A percentile compares a stretch with the other conserved stretches of the same genome.
These are phyloP conservation scores for Chenopodium formosanum DNA, from an alignment of 148 eudicot genomes.

Conservation along the genomic window DNA sequence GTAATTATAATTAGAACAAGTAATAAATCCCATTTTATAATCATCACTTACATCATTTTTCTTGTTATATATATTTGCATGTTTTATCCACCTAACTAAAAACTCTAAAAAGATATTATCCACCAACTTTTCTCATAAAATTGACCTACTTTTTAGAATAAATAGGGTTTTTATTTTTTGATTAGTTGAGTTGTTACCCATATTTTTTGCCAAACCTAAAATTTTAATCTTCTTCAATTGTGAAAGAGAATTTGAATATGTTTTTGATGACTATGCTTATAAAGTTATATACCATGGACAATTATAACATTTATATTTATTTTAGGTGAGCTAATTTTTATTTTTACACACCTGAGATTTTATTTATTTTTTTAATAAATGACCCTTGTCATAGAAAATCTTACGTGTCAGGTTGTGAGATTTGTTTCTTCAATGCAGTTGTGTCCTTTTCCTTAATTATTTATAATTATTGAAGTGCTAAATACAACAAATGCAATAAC, in stretches of 20 bases:
- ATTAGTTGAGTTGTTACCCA: conserved; percentile 26
- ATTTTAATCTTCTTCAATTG: not conserved
- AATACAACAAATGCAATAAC: not conserved
- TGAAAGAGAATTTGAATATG: conserved; percentile 1
- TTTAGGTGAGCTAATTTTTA: conserved; percentile 43
- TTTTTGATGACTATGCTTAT: conserved; percentile 27
- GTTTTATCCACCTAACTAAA: conserved; percentile 15
- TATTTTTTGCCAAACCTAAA: not conserved
- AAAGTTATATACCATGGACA: not conserved
- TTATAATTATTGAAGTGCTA: not conserved
- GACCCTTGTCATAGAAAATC: conserved; percentile 1
- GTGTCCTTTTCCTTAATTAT: conserved; percentile 1
- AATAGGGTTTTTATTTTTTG: not conserved
- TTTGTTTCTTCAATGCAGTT: not conserved
- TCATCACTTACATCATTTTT: conserved; percentile 14
- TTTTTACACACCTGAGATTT: not conserved
- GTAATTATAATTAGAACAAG: not conserved
- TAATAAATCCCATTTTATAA: conserved; percentile 8
- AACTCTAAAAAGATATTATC: conserved; percentile 13
- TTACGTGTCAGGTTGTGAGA: conserved; percentile 8
- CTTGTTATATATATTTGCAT: not conserved
- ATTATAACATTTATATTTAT: conserved; percentile 1
- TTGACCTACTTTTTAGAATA: conserved; percentile 28
- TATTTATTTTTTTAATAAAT: conserved; percentile 1
- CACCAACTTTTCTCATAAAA: conserved; percentile 27